Evolutionary conservation across 768 basidiomycete species (phyloP).

Genomic region (Boletus vermiculosoides): DNA sequence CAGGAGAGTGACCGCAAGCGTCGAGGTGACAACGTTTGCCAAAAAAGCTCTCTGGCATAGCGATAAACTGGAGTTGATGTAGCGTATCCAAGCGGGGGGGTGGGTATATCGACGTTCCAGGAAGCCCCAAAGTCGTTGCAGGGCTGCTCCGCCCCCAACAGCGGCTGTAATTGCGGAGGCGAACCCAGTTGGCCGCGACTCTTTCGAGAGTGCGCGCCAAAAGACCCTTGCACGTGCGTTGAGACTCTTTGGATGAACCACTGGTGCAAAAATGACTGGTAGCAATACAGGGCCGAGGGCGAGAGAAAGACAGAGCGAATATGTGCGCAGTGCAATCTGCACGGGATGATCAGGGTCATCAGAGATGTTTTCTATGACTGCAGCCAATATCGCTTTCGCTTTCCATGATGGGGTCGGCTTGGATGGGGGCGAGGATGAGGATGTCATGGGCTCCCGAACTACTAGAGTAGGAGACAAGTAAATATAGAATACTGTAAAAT

Average conservation of each 20-base stretch:
- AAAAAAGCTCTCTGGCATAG: constrained; percentile 54
- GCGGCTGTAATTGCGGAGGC: constrained; percentile 64
- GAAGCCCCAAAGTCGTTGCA: constrained; percentile 46
- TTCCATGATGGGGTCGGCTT: not conserved
- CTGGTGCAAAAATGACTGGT: constrained; percentile 45
- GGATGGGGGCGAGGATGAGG: not conserved
- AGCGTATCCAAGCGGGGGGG: not conserved
- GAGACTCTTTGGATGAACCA: constrained; percentile 27
- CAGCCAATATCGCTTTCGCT: not conserved
- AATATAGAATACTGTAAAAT: not conserved
- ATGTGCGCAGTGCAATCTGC: constrained; percentile 65
- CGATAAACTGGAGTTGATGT: constrained; percentile 30
- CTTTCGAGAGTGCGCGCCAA: constrained; percentile 47
- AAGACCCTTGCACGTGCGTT: constrained; percentile 11
- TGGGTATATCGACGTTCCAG: constrained; percentile 12
- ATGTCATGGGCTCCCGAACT: constrained; percentile 5
- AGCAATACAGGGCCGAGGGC: constrained; percentile 66
- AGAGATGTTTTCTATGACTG: constrained; percentile 6
- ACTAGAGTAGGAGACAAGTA: not conserved
- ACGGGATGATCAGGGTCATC: constrained; percentile 48
- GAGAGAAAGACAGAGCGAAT: constrained; percentile 61
- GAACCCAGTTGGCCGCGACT: constrained; percentile 62
- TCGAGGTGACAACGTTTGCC: constrained; percentile 55
- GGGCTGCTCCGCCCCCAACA: constrained; percentile 60
- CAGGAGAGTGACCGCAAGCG: constrained; percentile 55